Evolutionary conservation across 2,329 filamentous ascomycete species (phyloP), one percentile per base, ranked within the genome.

Genomic region (Albophoma yamanashiensis): DNA sequence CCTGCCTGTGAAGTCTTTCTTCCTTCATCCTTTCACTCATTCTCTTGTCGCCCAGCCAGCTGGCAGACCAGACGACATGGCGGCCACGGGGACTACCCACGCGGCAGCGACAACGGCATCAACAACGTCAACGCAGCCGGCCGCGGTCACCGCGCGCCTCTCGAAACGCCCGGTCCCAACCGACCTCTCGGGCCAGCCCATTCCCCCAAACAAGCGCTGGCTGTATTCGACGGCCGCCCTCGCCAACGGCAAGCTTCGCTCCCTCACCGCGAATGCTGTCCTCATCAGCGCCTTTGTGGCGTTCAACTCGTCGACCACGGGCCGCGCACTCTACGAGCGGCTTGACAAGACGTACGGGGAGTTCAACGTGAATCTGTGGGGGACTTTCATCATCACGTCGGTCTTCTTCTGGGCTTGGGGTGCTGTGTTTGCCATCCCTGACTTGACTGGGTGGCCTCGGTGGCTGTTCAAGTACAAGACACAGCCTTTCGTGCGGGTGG

Each of bases 391-490:
- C 55, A 64, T 76, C 58, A 75, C 77, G 45, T n/a, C 73, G 15
- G 14, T 76, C 59, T 72, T 70, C 67, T 77, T 76, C 66, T 78
- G 75, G 75, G 39, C 71, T n/a, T 73, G 71, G 4, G 73, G 70
- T 15, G 66, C 64, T 31, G 55, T 72, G 55, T 80, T 77, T 63
- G 62, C 62, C 11, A 67, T 78, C 11, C 65, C 65, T 3, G 68
- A 81, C 20, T 74, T 77, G 58, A 60, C 64, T 11, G 45, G 74
- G 17, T 68, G 73, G 34, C 79, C 79, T 0, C 55, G 62, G 8
- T 81, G 79, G 66, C 77, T 78, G 0, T 69, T 72, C 14, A 70
- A 71, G 9, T 78, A 81, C 69, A 81, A 81, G 64, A 75, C 80
- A 61, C 79, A 82, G 65, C 76, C 77, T 0, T 81, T 78, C 64